A percentile compares a stretch with the other conserved stretches of the same genome.
These are phyloP conservation scores for Ananas comosus DNA, from an alignment of 176 grass and related monocot genomes.

Conservation along the genomic window DNA sequence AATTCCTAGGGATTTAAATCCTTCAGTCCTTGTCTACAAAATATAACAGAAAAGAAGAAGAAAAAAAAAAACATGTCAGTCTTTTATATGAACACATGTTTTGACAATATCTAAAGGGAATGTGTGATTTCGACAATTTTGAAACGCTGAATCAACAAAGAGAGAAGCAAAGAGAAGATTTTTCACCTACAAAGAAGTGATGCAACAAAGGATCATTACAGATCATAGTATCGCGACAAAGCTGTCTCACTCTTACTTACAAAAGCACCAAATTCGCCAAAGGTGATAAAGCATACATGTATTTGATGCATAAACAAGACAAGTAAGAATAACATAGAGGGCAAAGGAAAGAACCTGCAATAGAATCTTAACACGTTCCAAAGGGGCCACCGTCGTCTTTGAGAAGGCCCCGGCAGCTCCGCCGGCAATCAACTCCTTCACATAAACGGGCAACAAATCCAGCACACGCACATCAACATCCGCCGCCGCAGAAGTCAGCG, in stretches of 20 bases:
- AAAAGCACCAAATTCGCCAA: too few species aligned
- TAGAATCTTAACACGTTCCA: slow-evolving; percentile 90
- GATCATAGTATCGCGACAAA: background rate
- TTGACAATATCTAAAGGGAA: background rate
- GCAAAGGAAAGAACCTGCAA: slow-evolving; percentile 42
- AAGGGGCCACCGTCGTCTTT: slow-evolving; percentile 82
- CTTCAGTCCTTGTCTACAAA: slow-evolving; percentile 71
- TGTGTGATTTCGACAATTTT: background rate
- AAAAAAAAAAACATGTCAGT: background rate
- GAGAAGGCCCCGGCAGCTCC: slow-evolving; percentile 85
- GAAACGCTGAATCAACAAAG: background rate
- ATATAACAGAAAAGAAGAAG: background rate
- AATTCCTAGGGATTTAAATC: slow-evolving; percentile 74
- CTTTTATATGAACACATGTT: background rate
- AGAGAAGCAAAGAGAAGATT: background rate
- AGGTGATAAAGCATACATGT: too few species aligned
- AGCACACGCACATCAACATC: slow-evolving; percentile 62
- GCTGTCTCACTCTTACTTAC: too few species aligned
- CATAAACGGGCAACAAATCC: slow-evolving; percentile 73
- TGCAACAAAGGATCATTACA: background rate
- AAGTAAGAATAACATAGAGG: too few species aligned
- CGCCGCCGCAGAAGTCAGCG: slow-evolving; percentile 60
- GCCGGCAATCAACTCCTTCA: slow-evolving; percentile 82
- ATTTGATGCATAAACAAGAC: too few species aligned
- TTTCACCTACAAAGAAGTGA: background rate